These are phyloP conservation scores for Capsicum baccatum DNA, from an alignment of 257 asterid species.

Conservation along the genomic window DNA sequence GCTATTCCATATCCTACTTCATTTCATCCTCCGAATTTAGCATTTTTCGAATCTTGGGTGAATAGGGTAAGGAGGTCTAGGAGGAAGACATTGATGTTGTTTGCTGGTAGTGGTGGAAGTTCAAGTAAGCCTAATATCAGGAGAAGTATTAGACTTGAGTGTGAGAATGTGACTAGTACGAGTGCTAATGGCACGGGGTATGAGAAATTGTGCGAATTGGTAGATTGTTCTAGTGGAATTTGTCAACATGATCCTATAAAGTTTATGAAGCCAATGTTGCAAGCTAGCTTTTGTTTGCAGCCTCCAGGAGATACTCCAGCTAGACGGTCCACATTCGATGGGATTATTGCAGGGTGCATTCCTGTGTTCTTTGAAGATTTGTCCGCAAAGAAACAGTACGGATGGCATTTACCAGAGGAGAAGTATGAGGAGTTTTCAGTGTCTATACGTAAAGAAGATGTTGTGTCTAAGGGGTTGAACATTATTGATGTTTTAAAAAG, in stretches of 20 bases:
- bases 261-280: constrained; percentile 85
- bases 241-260: constrained; percentile 91
- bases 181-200: constrained; percentile 52
- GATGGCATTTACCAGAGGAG: constrained; percentile 79
- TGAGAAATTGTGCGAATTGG: constrained; percentile 67
- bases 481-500: constrained; percentile 70
- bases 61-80: constrained; percentile 58
- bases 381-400: constrained; percentile 71
- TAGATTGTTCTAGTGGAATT: constrained; percentile 84
- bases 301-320: constrained; percentile 97
- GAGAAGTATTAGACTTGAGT: constrained; percentile 85
- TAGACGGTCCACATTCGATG: constrained; percentile 83
- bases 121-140: constrained; percentile 81
- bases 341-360: constrained; percentile 84
- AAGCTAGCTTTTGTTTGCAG: constrained; percentile 82
- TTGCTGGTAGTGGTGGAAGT: constrained; percentile 90
- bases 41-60: constrained; percentile 66
- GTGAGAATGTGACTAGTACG: constrained; percentile 45
- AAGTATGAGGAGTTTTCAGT: constrained; percentile 72
- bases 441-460: constrained; percentile 79
- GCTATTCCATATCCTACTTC: constrained; percentile 92
- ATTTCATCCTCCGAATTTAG: constrained; percentile 80
- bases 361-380: constrained; percentile 94
- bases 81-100: constrained; percentile 63
- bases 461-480: constrained; percentile 76